Percentiles rank a stretch among this genome's conserved stretches.
Conservation (phyloP, 2,329 filamentous ascomycete genomes). For the Aureobasidium melanogenum region DNA sequence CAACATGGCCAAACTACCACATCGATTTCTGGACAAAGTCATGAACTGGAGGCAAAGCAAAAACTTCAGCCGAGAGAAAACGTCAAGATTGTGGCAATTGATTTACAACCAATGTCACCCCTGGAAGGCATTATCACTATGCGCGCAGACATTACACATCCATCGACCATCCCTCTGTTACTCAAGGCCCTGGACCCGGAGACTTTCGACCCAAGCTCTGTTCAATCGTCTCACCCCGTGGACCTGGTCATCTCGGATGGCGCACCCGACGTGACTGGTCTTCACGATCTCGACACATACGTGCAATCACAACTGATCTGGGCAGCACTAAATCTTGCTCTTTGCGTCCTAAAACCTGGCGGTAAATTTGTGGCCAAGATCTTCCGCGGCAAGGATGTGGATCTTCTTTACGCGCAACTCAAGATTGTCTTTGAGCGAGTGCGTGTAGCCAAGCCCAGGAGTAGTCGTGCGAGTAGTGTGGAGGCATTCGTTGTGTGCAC, state of each 20-base stretch:
- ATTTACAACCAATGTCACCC: constrained; percentile 91
- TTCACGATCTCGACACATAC: constrained; percentile 97
- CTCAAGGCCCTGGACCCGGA: constrained; percentile 74
- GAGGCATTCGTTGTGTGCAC: constrained; percentile 96
- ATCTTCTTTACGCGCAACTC: constrained; percentile 86
- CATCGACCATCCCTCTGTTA: constrained; percentile 83
- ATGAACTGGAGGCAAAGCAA: constrained; percentile 8
- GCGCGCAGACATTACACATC: constrained; percentile 93
- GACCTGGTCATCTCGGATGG: constrained; percentile 94
- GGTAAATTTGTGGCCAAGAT: constrained; percentile 98
- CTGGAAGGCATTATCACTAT: constrained; percentile 87
- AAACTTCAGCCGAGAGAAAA: constrained; percentile 28
- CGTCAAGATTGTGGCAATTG: constrained; percentile 92
- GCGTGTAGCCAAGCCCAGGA: constrained; percentile 85
- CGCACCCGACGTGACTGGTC: constrained; percentile 88
- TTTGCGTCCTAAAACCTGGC: constrained; percentile 84
- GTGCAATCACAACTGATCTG: constrained; percentile 93
- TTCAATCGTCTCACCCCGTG: constrained; percentile 60
- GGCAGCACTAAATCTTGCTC: constrained; percentile 83
- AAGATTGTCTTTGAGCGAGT: constrained; percentile 85
- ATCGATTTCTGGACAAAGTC: background rate
- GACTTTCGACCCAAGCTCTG: constrained; percentile 31
- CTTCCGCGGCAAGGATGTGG: constrained; percentile 90
- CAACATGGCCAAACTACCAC: constrained; percentile 37
- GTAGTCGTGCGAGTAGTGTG: constrained; percentile 89